Evolutionary conservation across 2,329 filamentous ascomycete genomes (phyloP).

Genomic region (Colletotrichum sp.): DNA sequence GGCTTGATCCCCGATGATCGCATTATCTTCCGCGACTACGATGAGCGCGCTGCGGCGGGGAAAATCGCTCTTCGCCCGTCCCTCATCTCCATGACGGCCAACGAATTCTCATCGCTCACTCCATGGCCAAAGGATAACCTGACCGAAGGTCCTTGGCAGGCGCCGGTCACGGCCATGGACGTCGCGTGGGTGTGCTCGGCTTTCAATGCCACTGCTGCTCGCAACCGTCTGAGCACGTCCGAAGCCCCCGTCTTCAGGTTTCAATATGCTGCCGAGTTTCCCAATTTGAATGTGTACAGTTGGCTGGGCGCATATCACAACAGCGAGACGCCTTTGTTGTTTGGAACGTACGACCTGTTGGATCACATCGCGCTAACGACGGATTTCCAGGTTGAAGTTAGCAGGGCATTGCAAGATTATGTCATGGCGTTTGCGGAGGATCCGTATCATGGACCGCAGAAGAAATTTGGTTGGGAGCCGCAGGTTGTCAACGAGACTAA

Average conservation of each 20-base stretch:
- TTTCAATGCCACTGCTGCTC: slow-evolving; percentile 29
- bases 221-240: slow-evolving; percentile 22
- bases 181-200: slow-evolving; percentile 32
- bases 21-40: slow-evolving; percentile 36
- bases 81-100: slow-evolving; percentile 36
- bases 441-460: slow-evolving; percentile 27
- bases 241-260: slow-evolving; percentile 42
- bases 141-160: slow-evolving; percentile 30
- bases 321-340: slow-evolving; percentile 39
- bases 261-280: slow-evolving; percentile 43
- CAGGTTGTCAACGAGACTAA: slow-evolving; percentile 22
- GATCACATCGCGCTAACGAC: slow-evolving; percentile 28
- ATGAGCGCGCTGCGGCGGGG: slow-evolving; percentile 26
- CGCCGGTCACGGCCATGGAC: slow-evolving; percentile 7
- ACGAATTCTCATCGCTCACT: slow-evolving; percentile 33
- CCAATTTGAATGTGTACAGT: slow-evolving; percentile 39
- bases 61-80: slow-evolving; percentile 29
- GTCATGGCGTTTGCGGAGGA: slow-evolving; percentile 30
- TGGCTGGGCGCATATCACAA: slow-evolving; percentile 50
- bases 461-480: slow-evolving; percentile 23
- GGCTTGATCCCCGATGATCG: slow-evolving; percentile 30
- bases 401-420: slow-evolving; percentile 30
- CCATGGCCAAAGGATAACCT: slow-evolving; percentile 31
- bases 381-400: slow-evolving; percentile 26
- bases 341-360: slow-evolving; percentile 38